These are phyloP conservation scores for Triangularia setosa DNA, from an alignment of 2,329 filamentous ascomycete species.

Conservation along the genomic window DNA sequence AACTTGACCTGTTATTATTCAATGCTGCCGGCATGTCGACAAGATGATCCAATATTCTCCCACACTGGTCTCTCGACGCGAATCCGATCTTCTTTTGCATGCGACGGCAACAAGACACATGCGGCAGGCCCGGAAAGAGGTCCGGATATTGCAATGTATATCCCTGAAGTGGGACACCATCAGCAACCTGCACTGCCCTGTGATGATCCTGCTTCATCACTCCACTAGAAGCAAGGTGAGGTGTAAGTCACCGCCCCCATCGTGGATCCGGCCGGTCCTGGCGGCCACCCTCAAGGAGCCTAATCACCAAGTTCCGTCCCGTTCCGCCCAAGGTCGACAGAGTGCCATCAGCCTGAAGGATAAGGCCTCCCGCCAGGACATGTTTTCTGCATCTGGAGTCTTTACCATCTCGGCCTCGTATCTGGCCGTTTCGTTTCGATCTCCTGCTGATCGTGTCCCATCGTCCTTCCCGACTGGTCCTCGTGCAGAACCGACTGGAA, in stretches of 20 bases:
- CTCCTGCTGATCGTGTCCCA: constrained; percentile 6
- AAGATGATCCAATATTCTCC: not conserved
- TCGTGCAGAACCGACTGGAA: constrained; percentile 8
- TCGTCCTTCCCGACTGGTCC: constrained; percentile 4
- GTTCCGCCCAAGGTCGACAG: constrained; percentile 9
- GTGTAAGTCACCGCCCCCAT: constrained; percentile 28
- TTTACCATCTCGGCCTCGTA: constrained; percentile 12
- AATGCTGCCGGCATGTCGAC: not conserved
- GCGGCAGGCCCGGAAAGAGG: constrained; percentile 16
- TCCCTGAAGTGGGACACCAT: constrained; percentile 5
- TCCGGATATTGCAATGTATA: constrained; percentile 17
- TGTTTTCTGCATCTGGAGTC: constrained; percentile 2
- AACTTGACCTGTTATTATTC: not conserved
- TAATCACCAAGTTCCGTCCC: constrained; percentile 13
- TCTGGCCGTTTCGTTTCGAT: constrained; percentile 1
- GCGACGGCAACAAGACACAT: constrained; percentile 8
- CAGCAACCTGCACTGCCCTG: constrained; percentile 9
- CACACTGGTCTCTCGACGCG: constrained; percentile 5
- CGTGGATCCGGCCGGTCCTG: constrained; percentile 12
- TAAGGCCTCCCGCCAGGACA: constrained; percentile 5
- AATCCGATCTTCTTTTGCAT: constrained; percentile 9
- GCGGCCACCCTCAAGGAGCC: constrained; percentile 10
- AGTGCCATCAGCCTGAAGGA: constrained; percentile 11
- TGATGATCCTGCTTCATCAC: constrained; percentile 21
- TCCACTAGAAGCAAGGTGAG: constrained; percentile 25